These are phyloP conservation scores for Trypanosoma theileri DNA, from an alignment of 208 protist species.

Conservation along the genomic window DNA sequence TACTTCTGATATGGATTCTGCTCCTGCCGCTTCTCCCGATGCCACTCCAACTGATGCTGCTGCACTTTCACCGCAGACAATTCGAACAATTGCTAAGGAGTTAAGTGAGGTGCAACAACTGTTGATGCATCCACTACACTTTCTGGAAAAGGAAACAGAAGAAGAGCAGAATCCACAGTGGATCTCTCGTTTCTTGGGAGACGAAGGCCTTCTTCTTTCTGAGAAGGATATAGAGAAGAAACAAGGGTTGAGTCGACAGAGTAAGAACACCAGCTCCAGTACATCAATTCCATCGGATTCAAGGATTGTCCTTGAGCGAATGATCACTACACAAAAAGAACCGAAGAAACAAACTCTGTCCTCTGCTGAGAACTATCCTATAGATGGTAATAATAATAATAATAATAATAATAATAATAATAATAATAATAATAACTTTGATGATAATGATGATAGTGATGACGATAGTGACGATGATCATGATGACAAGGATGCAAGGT, in stretches of 20 bases:
- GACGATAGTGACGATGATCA: background rate
- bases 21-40: background rate
- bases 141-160: slow-evolving; percentile 17
- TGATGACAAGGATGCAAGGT: background rate
- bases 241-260: background rate
- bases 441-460: background rate
- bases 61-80: background rate
- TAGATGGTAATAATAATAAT: background rate
- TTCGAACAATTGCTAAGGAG: slow-evolving; percentile 40
- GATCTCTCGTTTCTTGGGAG: background rate
- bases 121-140: slow-evolving; percentile 12
- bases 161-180: background rate
- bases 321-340: slow-evolving; percentile 2
- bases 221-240: background rate
- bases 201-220: too few relatives aligned
- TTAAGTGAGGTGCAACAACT: slow-evolving; percentile 24
- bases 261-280: background rate
- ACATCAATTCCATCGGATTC: slow-evolving; percentile 5
- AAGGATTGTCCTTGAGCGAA: slow-evolving; percentile 4
- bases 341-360: background rate
- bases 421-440: background rate
- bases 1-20: too few relatives aligned
- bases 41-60: background rate
- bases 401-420: background rate
- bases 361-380: background rate